Conservation (phyloP, 352 stramenopile genomes). For the Pythium guiyangense region DNA sequence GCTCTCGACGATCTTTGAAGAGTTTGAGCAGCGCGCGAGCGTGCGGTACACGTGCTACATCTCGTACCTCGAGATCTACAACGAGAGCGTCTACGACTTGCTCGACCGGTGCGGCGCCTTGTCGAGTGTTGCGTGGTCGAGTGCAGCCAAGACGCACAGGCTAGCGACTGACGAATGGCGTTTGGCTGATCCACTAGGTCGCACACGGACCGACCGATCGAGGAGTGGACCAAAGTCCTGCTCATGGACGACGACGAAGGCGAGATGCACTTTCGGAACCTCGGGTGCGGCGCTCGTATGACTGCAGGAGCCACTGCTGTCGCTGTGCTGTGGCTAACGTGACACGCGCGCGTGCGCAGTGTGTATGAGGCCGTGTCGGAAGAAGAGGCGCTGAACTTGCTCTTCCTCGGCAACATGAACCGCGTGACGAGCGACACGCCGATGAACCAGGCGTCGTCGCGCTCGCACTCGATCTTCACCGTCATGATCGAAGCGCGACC, state of each 20-base stretch:
- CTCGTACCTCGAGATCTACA: slow-evolving; percentile 97
- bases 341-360: slow-evolving; percentile 11
- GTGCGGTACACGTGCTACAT: slow-evolving; percentile 87
- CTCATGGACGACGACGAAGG: slow-evolving; percentile 76
- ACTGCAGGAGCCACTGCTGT: neutral
- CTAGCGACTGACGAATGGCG: neutral
- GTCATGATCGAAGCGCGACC: slow-evolving; percentile 87
- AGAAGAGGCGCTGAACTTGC: slow-evolving; percentile 93
- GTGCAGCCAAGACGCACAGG: neutral
- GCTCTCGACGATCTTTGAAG: slow-evolving; percentile 91
- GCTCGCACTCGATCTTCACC: slow-evolving; percentile 96
- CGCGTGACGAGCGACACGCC: slow-evolving; percentile 93
- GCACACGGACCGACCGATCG: slow-evolving; percentile 67
- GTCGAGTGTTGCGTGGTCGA: neutral
- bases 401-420: slow-evolving; percentile 96
- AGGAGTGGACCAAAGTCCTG: slow-evolving; percentile 77
- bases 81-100: slow-evolving; percentile 94
- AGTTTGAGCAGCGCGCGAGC: slow-evolving; percentile 50
- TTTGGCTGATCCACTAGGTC: slow-evolving; percentile 24
- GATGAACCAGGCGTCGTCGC: slow-evolving; percentile 95
- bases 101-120: slow-evolving; percentile 44
- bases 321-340: neutral
- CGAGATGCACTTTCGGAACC: slow-evolving; percentile 78
- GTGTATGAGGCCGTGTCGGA: slow-evolving; percentile 83
- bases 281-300: slow-evolving; percentile 28